Base-by-base conservation (phyloP, 2,329 filamentous ascomycete genomes). In the Lomentospora prolificans region DNA sequence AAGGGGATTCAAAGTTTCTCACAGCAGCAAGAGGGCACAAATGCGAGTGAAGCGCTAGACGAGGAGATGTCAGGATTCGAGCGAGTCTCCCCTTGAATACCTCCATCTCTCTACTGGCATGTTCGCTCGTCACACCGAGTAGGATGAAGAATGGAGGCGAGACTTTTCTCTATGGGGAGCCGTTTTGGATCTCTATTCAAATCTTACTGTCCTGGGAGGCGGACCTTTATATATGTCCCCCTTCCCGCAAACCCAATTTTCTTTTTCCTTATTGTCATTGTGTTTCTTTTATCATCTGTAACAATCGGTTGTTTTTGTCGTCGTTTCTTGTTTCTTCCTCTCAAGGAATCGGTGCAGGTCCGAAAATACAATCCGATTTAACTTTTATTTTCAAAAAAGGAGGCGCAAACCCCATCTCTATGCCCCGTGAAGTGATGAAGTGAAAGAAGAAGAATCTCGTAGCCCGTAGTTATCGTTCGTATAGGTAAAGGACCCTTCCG, bases 261-360 rank as follows among this genome's bases (percentile, higher is more conserved):
- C 57, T 60, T 64, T 53, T 58, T 53, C 44, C 57, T 58, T 57
- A 58, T 58, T 58, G 36, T 58, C 53, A 57, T 57, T 44, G 60
- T 57, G 57, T 57, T 58, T 60, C 59, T 59, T 61, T 62, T 60
- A 58, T 59, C 62, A 53, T 63, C 61, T 64, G 61, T 64, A 64
- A 59, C 60, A 64, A n/a, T 41, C 36, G 36, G 36, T 41, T 19
- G 36, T 41, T 41, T 39, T 41, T 14, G n/a, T 14, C 19, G 7
- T 41, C 3, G 30, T 41, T 41, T 14, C 19, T 41, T 39, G n/a
- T 5, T 41, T 41, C 14, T 17, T 41, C 36, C 14, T 41, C 19
- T 41, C 12, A 17, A 41, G 36, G 36, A 41, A 17, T 17, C 19
- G 36, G 36, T 41, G 36, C 14, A 41, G 36, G 36, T 41, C 36